Evolutionary conservation across 495 filamentous ascomycete species (phyloP).

Genomic region (Podospora pseudopauciseta): DNA sequence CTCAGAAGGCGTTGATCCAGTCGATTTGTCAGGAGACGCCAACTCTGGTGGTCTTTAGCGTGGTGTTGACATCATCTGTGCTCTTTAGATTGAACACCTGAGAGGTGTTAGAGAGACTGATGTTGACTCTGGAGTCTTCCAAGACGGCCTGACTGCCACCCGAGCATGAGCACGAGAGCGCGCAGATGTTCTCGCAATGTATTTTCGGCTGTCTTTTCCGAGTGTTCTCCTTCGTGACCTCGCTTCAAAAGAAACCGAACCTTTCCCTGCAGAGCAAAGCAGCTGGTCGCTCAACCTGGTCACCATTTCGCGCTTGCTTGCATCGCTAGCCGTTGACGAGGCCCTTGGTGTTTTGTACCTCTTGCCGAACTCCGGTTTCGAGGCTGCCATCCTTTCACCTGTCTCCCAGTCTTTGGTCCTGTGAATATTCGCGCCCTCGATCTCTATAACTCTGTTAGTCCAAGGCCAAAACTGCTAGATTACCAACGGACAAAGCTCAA

Average conservation of each 20-base stretch:
- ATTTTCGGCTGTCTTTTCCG: not conserved
- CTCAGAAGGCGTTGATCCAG: not conserved
- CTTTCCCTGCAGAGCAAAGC: not conserved
- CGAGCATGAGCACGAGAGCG: not conserved
- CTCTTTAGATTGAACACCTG: no score
- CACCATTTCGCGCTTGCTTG: not conserved
- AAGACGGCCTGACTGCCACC: not conserved
- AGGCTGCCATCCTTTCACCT: not conserved
- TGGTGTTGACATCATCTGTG: not conserved
- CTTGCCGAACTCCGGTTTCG: not conserved
- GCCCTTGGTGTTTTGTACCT: not conserved
- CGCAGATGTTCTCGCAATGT: not conserved
- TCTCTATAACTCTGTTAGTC: no score
- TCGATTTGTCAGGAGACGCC: not conserved
- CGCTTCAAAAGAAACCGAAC: not conserved
- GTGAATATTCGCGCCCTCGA: no score
- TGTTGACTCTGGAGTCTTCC: not conserved
- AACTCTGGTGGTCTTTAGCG: not conserved
- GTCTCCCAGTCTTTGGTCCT: not conserved
- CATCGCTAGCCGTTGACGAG: not conserved
- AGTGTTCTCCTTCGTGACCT: not conserved
- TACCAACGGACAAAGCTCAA: no score
- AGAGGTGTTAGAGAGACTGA: not conserved
- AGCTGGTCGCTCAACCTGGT: not conserved
- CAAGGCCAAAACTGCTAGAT: no score